phyloP scores from a whole-genome alignment of 768 basidiomycete species.

The Mycena haematopus region DNA sequence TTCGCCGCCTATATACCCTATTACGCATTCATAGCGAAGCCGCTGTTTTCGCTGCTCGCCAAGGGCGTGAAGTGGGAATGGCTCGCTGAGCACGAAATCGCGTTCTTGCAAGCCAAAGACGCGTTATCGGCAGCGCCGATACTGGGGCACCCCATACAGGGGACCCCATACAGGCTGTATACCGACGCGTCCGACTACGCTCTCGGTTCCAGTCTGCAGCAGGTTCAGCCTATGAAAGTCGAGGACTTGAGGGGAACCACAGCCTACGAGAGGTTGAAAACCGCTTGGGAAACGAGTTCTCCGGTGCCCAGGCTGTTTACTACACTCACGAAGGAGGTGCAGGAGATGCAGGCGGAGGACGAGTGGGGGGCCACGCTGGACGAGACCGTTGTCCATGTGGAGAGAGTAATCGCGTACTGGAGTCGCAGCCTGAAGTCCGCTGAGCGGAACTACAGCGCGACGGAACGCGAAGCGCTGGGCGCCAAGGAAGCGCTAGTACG shows the following conservation, averaged over 20 bases:
- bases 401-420: background rate
- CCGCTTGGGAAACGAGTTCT: background rate
- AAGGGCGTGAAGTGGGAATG: no score
- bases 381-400: background rate
- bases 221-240: background rate
- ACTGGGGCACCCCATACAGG: background rate
- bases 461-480: no score
- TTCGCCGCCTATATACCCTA: no score
- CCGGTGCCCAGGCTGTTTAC: background rate
- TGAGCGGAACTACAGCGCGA: no score
- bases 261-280: background rate
- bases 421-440: no score
- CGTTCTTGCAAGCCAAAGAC: background rate
- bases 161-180: background rate
- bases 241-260: background rate
- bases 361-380: background rate
- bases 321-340: background rate
- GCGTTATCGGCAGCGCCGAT: background rate
- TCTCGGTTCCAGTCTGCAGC: background rate
- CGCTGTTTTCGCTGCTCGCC: no score
- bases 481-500: no score
- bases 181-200: background rate
- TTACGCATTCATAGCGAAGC: no score
- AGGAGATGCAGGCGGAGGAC: background rate
- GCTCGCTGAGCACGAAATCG: background rate